phyloP scores from a whole-genome alignment of 805 yeast species.

The Metschnikowia bowlesiae region DNA sequence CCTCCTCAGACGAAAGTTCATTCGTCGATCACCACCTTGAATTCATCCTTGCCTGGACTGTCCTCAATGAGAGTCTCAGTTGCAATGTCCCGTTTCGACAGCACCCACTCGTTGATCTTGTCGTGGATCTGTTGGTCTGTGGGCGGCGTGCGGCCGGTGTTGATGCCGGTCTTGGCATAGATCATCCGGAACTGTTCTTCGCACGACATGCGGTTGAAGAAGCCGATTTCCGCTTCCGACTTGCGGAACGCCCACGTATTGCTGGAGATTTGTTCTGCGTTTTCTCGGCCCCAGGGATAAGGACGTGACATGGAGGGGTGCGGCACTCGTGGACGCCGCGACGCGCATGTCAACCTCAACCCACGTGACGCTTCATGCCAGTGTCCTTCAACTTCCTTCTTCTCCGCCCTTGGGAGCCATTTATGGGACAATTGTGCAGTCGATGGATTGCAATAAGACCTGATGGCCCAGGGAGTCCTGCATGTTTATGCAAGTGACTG shows the following conservation, averaged over 20 bases:
- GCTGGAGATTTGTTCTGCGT: conserved; percentile 1
- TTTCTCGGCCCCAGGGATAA: conserved; percentile 5
- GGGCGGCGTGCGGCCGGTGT: conserved; percentile 6
- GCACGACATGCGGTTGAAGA: conserved; percentile 6
- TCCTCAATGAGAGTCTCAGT: neutral
- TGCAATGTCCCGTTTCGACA: neutral
- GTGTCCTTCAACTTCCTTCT: no score
- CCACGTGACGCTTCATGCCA: no score
- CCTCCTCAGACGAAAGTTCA: neutral
- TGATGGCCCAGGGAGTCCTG: no score
- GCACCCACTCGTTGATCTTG: neutral
- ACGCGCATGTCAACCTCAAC: neutral
- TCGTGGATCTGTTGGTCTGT: conserved; percentile 3
- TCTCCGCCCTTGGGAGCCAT: no score
- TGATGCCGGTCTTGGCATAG: conserved; percentile 5
- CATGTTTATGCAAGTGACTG: no score
- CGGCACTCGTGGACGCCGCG: neutral
- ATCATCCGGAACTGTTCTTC: conserved; percentile 7
- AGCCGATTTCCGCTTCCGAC: neutral
- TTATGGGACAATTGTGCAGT: no score
- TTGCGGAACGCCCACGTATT: conserved; percentile 4
- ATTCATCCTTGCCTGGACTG: conserved; percentile 2
- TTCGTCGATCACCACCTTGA: conserved; percentile 1
- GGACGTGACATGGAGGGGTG: neutral
- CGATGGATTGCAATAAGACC: no score